phyloP scores from a whole-genome alignment of 2,329 filamentous ascomycete genomes.

The Scortechinia acanthostroma region DNA sequence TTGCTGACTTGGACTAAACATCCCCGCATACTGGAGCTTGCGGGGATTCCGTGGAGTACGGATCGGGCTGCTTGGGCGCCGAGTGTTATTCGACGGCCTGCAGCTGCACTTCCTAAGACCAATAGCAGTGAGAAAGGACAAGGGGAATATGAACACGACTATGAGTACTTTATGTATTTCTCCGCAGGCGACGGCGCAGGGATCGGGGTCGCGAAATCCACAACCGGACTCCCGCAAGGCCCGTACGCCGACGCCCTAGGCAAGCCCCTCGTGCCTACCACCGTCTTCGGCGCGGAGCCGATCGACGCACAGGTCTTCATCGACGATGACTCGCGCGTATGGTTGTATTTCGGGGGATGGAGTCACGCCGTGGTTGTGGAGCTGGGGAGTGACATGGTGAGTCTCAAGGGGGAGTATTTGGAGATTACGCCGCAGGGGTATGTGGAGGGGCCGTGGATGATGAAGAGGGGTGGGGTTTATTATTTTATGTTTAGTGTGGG shows the following conservation, averaged over 20 bases:
- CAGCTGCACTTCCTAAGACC: no score
- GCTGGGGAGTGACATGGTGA: conserved; percentile 31
- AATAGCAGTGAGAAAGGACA: no score
- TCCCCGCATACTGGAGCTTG: conserved; percentile 31
- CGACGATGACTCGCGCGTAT: conserved; percentile 27
- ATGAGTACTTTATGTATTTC: conserved; percentile 40
- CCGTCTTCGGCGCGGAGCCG: conserved; percentile 35
- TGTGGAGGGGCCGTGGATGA: no score
- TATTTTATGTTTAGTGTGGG: no score
- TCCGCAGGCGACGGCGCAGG: conserved; percentile 24
- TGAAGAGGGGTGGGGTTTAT: no score
- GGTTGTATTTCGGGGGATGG: conserved; percentile 34
- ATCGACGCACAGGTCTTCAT: conserved; percentile 35
- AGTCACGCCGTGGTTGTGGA: conserved; percentile 31
- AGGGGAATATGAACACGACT: no score
- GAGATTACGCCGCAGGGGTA: no score
- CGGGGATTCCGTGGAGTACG: no score
- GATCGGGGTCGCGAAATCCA: conserved; percentile 31
- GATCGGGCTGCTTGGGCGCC: no score
- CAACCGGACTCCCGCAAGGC: conserved; percentile 22
- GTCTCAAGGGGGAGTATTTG: no score
- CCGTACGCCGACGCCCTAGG: conserved; percentile 32
- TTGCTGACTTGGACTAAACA: conserved; percentile 39
- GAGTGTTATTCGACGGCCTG: no score
- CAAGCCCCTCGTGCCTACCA: conserved; percentile 29